Conservation (phyloP, 2,329 filamentous ascomycete species). For the Botrytis hyacinthi region DNA sequence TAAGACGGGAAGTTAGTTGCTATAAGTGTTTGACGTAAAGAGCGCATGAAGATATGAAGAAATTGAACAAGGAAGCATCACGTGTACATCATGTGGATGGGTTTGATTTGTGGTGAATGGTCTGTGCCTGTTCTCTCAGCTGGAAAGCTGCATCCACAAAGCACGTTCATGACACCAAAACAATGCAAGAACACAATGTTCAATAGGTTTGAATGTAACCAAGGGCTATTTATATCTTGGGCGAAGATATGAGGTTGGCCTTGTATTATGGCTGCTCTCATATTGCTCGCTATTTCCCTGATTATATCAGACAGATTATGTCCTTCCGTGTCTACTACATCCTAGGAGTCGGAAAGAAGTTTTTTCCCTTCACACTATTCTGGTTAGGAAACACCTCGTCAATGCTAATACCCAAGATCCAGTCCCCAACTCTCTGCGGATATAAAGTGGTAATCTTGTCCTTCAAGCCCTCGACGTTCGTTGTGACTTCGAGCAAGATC, state of each 20-base stretch:
- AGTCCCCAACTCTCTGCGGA: slow-evolving; percentile 10
- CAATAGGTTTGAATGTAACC: neutral
- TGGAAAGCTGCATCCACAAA: neutral
- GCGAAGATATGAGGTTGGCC: neutral
- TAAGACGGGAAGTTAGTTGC: neutral
- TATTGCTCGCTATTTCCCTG: no score
- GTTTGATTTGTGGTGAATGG: neutral
- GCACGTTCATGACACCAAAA: neutral
- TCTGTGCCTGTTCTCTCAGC: neutral
- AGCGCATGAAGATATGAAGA: no score
- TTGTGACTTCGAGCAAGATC: neutral
- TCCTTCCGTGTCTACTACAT: neutral
- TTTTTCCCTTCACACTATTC: neutral
- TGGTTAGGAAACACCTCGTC: neutral
- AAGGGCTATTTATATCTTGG: neutral
- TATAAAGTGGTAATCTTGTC: neutral
- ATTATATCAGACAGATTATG: no score
- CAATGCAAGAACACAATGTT: neutral
- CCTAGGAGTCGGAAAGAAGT: slow-evolving; percentile 4
- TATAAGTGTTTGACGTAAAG: neutral
- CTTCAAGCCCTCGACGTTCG: neutral
- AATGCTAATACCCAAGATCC: slow-evolving; percentile 3
- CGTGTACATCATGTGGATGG: neutral
- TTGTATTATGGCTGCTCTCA: neutral
- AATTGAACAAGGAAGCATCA: neutral